Percentiles rank a stretch among this genome's conserved stretches.
These are phyloP conservation scores for Candida patagonica DNA, from an alignment of 805 yeast species.

Conservation along the genomic window DNA sequence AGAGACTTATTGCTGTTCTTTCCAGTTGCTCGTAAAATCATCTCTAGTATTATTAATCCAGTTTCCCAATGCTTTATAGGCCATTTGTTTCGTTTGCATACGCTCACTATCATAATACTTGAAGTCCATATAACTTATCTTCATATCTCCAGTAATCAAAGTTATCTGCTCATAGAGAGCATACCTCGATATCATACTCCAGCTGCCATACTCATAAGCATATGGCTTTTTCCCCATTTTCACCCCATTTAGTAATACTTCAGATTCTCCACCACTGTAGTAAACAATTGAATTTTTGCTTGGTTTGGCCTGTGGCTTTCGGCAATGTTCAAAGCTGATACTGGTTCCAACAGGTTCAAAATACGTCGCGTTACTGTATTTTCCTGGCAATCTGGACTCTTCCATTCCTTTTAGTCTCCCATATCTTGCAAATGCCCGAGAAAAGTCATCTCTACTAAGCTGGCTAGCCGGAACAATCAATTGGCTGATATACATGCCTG, in stretches of 20 bases:
- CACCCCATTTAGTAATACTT: constrained; percentile 21
- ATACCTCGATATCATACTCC: constrained; percentile 16
- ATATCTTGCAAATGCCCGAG: constrained; percentile 24
- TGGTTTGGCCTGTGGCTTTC: constrained; percentile 10
- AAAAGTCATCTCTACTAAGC: constrained; percentile 17
- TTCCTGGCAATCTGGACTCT: neutral
- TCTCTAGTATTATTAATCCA: constrained; percentile 17
- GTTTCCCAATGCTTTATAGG: constrained; percentile 9
- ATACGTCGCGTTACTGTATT: constrained; percentile 2
- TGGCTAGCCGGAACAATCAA: constrained; percentile 23
- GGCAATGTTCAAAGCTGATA: constrained; percentile 4
- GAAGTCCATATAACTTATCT: constrained; percentile 5
- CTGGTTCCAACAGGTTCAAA: constrained; percentile 5
- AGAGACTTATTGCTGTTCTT: neutral
- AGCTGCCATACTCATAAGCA: constrained; percentile 12
- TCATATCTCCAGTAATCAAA: neutral
- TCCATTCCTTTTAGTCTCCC: constrained; percentile 6
- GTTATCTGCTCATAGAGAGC: no score
- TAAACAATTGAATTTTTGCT: constrained; percentile 11
- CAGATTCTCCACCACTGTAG: constrained; percentile 3
- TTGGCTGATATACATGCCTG: constrained; percentile 18
- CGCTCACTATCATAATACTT: constrained; percentile 8
- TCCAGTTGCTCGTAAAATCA: constrained; percentile 11
- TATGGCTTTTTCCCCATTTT: constrained; percentile 20
- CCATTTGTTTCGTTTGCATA: constrained; percentile 7